phyloP scores from a whole-genome alignment of 768 basidiomycete genomes.

The Austroboletus eburneus region DNA sequence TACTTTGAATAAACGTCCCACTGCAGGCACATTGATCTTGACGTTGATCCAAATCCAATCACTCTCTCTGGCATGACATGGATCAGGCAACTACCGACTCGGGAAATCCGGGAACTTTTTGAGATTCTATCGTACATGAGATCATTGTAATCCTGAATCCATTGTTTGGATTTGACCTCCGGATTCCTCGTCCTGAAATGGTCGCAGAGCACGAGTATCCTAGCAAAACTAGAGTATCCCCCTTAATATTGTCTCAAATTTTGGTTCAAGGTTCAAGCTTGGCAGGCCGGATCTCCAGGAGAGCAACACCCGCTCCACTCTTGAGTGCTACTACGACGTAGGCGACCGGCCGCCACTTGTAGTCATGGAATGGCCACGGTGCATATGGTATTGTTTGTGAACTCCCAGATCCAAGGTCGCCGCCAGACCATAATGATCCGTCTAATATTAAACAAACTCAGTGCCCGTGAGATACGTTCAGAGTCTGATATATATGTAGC shows the following conservation, averaged over 20 bases:
- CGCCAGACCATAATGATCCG: no score
- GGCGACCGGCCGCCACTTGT: constrained; percentile 2
- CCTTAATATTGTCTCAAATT: background rate
- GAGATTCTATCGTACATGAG: constrained; percentile 11
- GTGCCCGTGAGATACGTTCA: no score
- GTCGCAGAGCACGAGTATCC: background rate
- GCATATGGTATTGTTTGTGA: no score
- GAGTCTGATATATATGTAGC: no score
- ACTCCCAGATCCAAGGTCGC: no score
- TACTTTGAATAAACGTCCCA: no score
- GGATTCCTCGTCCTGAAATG: constrained; percentile 1
- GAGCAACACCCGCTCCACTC: background rate
- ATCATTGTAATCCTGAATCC: background rate
- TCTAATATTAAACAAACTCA: no score
- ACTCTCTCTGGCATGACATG: no score
- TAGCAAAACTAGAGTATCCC: background rate
- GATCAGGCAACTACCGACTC: background rate
- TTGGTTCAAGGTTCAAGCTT: background rate
- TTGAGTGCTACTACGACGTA: background rate
- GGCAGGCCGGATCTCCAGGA: background rate
- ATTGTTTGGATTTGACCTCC: constrained; percentile 6
- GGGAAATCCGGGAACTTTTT: background rate
- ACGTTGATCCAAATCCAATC: no score
- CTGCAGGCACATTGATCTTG: no score
- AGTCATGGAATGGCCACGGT: background rate